Percentiles rank a stretch among this genome's conserved stretches.
phyloP scores from a whole-genome alignment of 192 early-diverging fungal genomes.

The Coemansia asiatica region DNA sequence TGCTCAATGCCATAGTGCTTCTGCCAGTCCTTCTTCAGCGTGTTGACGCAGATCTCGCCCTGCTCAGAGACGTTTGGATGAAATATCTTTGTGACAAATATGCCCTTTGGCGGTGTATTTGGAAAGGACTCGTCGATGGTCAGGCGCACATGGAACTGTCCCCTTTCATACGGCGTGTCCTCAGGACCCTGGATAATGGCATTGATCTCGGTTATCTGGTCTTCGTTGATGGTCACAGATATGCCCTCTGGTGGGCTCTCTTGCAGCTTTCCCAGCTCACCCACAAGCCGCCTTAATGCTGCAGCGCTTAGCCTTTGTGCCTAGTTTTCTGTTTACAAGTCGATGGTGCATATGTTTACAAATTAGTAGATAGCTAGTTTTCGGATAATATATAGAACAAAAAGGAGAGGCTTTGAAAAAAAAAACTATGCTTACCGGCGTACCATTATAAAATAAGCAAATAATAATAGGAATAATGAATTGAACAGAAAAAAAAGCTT shows the following conservation, averaged over 20 bases:
- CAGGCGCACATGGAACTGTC: slow-evolving; percentile 73
- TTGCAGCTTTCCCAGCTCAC: slow-evolving; percentile 60
- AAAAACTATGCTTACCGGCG: neutral
- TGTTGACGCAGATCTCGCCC: slow-evolving; percentile 95
- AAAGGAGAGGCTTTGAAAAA: neutral
- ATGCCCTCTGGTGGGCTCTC: slow-evolving; percentile 82
- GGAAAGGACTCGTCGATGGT: slow-evolving; percentile 75
- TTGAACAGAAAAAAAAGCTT: neutral
- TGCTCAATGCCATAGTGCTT: slow-evolving; percentile 78
- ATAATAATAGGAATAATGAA: neutral
- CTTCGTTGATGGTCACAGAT: slow-evolving; percentile 66
- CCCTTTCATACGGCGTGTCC: slow-evolving; percentile 84
- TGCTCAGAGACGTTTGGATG: slow-evolving; percentile 89
- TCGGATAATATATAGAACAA: neutral
- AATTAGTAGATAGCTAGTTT: neutral
- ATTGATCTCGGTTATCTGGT: slow-evolving; percentile 75
- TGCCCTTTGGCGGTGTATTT: slow-evolving; percentile 79
- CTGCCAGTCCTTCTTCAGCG: slow-evolving; percentile 97
- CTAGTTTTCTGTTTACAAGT: slow-evolving; percentile 6
- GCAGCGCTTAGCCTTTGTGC: slow-evolving; percentile 30
- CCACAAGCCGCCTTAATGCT: slow-evolving; percentile 57
- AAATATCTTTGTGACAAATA: slow-evolving; percentile 92
- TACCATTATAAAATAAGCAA: neutral
- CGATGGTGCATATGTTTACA: neutral
- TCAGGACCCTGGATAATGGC: slow-evolving; percentile 83